Evolutionary conservation across 306 rosid species (phyloP).

Genomic region (Quercus cerris): DNA sequence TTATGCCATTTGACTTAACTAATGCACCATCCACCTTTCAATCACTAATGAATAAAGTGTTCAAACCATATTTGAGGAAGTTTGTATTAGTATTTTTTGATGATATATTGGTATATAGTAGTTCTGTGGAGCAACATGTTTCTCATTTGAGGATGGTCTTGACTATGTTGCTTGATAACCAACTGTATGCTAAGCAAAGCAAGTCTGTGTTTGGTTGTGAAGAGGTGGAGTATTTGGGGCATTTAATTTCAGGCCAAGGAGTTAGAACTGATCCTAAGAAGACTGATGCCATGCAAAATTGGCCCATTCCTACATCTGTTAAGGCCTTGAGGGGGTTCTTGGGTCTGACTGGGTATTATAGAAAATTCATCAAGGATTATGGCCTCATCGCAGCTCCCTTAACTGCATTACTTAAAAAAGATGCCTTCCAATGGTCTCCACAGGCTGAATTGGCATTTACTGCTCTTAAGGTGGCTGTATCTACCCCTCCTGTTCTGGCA

Average conservation of each 20-base stretch:
- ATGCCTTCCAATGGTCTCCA: not conserved
- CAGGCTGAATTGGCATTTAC: not conserved
- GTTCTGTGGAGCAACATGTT: no score
- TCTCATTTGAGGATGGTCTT: no score
- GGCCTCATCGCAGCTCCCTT: not conserved
- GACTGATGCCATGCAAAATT: not conserved
- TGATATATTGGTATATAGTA: no score
- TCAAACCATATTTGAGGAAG: no score
- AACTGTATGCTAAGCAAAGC: no score
- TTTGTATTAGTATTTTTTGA: no score
- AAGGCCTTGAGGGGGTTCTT: not conserved
- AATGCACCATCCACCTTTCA: no score
- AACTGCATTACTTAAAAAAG: not conserved
- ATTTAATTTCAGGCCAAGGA: no score
- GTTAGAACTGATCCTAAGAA: not conserved
- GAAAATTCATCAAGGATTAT: not conserved
- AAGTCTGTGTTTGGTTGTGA: no score
- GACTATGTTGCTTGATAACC: no score
- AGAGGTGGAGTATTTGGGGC: not conserved
- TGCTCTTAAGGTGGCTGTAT: not conserved
- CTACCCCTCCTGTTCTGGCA: not conserved
- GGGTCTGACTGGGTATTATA: not conserved
- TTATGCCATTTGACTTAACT: no score
- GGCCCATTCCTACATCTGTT: not conserved
- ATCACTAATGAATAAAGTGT: no score